These are phyloP conservation scores for Cladophialophora immunda DNA, from an alignment of 2,329 filamentous ascomycete species.

Conservation along the genomic window DNA sequence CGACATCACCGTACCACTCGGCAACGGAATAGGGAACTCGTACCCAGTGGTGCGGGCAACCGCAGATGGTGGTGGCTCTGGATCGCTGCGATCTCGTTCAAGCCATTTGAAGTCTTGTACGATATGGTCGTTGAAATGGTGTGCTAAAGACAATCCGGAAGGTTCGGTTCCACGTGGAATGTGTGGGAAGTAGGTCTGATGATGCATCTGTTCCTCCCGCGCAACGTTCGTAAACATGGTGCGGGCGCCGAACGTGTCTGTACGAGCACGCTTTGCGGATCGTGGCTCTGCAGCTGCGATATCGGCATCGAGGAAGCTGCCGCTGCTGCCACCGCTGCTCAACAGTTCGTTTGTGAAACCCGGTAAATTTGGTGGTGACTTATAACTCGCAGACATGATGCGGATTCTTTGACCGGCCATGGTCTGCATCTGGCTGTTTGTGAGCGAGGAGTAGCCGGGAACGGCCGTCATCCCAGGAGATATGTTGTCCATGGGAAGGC, in stretches of 20 bases:
- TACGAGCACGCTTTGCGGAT: conserved; percentile 7
- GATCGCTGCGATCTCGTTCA: conserved; percentile 10
- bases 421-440: background rate
- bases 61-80: conserved; percentile 14
- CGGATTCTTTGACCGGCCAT: conserved; percentile 1
- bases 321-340: background rate
- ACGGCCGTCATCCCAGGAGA: background rate
- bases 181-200: background rate
- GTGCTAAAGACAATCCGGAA: background rate
- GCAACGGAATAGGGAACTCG: conserved; percentile 24
- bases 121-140: background rate
- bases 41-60: conserved; percentile 18
- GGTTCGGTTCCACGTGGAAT: background rate
- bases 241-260: background rate
- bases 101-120: conserved; percentile 19
- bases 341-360: background rate
- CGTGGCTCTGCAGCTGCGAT: background rate
- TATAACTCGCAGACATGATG: background rate
- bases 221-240: background rate
- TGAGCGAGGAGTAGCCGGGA: background rate
- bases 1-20: conserved; percentile 21
- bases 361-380: background rate
- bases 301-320: background rate
- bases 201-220: background rate
- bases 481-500: background rate